phyloP scores from a whole-genome alignment of 495 filamentous ascomycete species.

The Penicillium robsamsonii region DNA sequence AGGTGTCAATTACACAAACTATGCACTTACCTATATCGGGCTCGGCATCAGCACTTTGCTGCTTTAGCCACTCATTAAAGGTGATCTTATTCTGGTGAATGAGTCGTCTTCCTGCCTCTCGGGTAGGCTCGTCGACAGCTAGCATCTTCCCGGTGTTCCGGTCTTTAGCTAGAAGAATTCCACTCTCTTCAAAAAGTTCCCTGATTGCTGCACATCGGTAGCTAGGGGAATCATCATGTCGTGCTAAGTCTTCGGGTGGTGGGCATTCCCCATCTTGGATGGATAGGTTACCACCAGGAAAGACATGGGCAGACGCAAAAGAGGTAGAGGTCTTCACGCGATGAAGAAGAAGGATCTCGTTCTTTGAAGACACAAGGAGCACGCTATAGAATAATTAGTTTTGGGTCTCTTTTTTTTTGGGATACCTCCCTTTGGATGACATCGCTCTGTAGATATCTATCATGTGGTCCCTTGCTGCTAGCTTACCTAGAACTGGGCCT shows the following conservation, averaged over 20 bases:
- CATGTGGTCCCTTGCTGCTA: background rate
- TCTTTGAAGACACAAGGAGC: constrained; percentile 78
- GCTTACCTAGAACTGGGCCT: constrained; percentile 38
- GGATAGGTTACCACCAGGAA: constrained; percentile 88
- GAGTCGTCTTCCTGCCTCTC: constrained; percentile 62
- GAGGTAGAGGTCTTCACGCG: constrained; percentile 77
- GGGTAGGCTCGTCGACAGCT: constrained; percentile 54
- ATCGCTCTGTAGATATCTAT: background rate
- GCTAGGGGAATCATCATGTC: constrained; percentile 63
- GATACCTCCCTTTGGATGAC: background rate
- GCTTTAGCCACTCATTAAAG: constrained; percentile 66
- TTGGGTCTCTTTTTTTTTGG: background rate
- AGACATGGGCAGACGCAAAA: constrained; percentile 92
- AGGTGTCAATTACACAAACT: background rate
- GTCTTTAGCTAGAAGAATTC: constrained; percentile 73
- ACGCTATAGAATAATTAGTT: constrained; percentile 53
- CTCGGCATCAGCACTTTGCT: constrained; percentile 57
- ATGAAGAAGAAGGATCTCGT: constrained; percentile 84
- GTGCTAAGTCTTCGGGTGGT: constrained; percentile 34
- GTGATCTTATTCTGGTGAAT: constrained; percentile 61
- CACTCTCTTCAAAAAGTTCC: constrained; percentile 94
- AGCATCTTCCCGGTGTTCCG: constrained; percentile 47
- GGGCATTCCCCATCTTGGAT: constrained; percentile 62
- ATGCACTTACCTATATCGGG: constrained; percentile 60
- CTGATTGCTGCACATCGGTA: constrained; percentile 81